A percentile compares a stretch with the other conserved stretches of the same genome.
These are phyloP conservation scores for Sanghuangporus weigelae DNA, from an alignment of 1,284 basidiomycete species.

Conservation along the genomic window DNA sequence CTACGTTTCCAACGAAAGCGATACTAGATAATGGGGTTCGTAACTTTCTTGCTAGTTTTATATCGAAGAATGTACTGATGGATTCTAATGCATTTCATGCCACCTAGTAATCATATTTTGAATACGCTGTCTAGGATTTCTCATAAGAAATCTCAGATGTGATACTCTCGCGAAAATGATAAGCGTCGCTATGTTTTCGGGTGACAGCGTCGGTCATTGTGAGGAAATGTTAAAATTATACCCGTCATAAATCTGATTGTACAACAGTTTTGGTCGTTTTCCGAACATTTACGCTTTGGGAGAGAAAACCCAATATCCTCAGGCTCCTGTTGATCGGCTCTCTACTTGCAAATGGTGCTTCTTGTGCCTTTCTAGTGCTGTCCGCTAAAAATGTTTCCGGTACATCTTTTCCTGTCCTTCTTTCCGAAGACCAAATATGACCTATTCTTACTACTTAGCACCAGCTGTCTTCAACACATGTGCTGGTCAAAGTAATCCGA, in stretches of 20 bases:
- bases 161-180: not conserved
- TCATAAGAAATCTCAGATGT: not conserved
- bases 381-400: not conserved
- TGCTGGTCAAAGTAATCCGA: no score
- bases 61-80: no score
- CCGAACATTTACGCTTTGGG: slow-evolving; percentile 5
- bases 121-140: no score
- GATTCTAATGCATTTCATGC: no score
- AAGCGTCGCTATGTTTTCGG: not conserved
- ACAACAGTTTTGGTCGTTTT: not conserved
- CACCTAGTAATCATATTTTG: no score
- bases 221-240: no score
- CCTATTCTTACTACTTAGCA: not conserved
- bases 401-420: not conserved
- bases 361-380: not conserved
- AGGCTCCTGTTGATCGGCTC: not conserved
- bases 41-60: no score
- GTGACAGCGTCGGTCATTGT: not conserved
- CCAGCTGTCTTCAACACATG: not conserved
- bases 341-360: not conserved
- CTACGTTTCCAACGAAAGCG: no score
- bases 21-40: no score
- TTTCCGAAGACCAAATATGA: not conserved
- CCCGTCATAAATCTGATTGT: no score
- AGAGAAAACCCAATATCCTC: not conserved